Base-by-base conservation (phyloP, 164 flowering plant species). In the Annona cherimola region DNA sequence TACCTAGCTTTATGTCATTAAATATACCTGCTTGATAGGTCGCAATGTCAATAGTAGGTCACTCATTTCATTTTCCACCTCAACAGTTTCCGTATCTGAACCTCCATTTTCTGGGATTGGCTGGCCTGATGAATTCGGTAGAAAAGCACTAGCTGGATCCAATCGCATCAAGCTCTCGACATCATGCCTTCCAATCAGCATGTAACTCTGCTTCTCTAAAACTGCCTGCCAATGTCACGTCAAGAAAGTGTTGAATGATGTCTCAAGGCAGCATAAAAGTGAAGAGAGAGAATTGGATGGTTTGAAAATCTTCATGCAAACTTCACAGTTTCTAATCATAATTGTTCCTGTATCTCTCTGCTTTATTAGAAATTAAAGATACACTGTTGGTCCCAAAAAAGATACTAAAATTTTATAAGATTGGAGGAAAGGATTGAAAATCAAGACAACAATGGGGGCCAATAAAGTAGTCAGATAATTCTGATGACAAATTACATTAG, bases 181-280 rank as follows among this genome's bases (percentile, higher is more conserved):
- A 71, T 93, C 99, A 81, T 96, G 92, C 79, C 99, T 88, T 63
- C 99, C 99, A 69, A 93, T 92, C 41, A 96, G 96, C 99, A 92
- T 93, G 76, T 96, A 96, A 78, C 97, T 91, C 78, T 84, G 99
- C 86, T 93, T 96, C 84, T 96, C 99, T 74, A 96, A 94, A 78
- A 96, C 99, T 66, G 98, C 99, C 99, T 96, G 97, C 73, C 80
- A 77, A 67, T 73, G 71, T 44, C 40, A 6, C 61, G 57, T 20
- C 9, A 11, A 35, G 9, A 45, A 35, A 68, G 39, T 5, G 76
- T 64, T 20, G 16, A 39, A 40, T 3, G 45, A 3, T 40, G 42
- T 50, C 42, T 4, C 5, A 64, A 64, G 42, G 67, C 67, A 35
- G 40, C 67, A 42, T 40, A 69, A 42, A 11, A 41, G 39, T 46